phyloP scores from a whole-genome alignment of 1,284 basidiomycete species.

The Ustilago hordei region DNA sequence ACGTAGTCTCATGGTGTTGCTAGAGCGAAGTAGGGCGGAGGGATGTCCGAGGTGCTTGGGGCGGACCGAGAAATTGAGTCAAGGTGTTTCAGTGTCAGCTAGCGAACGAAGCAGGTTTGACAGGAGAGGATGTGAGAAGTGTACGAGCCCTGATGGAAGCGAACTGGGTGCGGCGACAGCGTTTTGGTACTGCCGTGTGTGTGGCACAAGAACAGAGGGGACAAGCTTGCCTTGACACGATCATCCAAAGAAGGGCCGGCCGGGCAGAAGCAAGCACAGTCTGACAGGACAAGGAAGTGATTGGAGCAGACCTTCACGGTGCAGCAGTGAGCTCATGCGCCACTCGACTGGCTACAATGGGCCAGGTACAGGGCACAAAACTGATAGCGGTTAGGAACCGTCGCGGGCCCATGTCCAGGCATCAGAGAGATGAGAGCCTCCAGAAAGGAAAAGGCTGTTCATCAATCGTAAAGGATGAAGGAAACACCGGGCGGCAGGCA shows the following conservation, averaged over 20 bases:
- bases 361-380: background rate
- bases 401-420: slow-evolving; percentile 14
- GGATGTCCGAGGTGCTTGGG: slow-evolving; percentile 46
- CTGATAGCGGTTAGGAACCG: slow-evolving; percentile 5
- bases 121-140: slow-evolving; percentile 13
- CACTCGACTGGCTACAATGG: slow-evolving; percentile 7
- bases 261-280: slow-evolving; percentile 24
- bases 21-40: slow-evolving; percentile 24
- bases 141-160: background rate
- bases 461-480: background rate
- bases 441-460: background rate
- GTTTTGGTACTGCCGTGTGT: slow-evolving; percentile 4
- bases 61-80: slow-evolving; percentile 31
- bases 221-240: slow-evolving; percentile 19
- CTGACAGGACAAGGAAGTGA: slow-evolving; percentile 33
- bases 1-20: slow-evolving; percentile 36
- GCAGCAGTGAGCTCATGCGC: slow-evolving; percentile 14
- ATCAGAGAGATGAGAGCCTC: background rate
- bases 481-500: slow-evolving; percentile 15
- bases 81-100: slow-evolving; percentile 39
- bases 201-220: background rate
- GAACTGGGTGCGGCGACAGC: slow-evolving; percentile 4
- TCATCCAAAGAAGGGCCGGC: background rate
- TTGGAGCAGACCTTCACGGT: slow-evolving; percentile 17
- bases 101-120: slow-evolving; percentile 14